Conservation (phyloP, 2,329 filamentous ascomycete species). For the Chrysosporium keratinophilum region DNA sequence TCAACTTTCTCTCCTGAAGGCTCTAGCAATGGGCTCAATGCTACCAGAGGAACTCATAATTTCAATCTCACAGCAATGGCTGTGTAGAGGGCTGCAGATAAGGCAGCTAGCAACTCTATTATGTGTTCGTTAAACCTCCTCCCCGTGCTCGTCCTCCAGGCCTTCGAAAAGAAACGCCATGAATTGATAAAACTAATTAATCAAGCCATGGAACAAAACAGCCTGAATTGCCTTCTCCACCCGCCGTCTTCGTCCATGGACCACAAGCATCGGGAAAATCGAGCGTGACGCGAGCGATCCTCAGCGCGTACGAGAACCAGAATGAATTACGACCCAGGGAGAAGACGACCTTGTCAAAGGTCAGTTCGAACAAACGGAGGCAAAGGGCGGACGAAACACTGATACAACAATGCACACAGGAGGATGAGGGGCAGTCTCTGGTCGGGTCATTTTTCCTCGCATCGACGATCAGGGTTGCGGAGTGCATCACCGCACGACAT, state of each 20-base stretch:
- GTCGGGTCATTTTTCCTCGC: slow-evolving; percentile 24
- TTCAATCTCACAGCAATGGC: slow-evolving; percentile 33
- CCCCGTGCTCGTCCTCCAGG: background rate
- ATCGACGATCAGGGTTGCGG: slow-evolving; percentile 34
- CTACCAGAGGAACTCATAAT: slow-evolving; percentile 27
- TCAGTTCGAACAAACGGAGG: background rate
- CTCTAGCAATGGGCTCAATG: slow-evolving; percentile 15
- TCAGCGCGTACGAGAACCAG: slow-evolving; percentile 45
- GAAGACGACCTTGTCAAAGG: background rate
- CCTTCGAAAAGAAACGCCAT: background rate
- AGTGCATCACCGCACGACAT: slow-evolving; percentile 39
- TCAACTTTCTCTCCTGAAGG: background rate
- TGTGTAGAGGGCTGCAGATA: slow-evolving; percentile 36
- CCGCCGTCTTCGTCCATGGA: slow-evolving; percentile 70
- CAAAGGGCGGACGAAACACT: background rate
- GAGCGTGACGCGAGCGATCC: slow-evolving; percentile 53
- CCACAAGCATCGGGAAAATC: slow-evolving; percentile 81
- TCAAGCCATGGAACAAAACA: slow-evolving; percentile 15
- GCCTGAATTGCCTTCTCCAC: slow-evolving; percentile 51
- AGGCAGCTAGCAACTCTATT: slow-evolving; percentile 34
- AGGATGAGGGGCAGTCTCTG: too few relatives aligned
- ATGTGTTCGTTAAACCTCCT: slow-evolving; percentile 26
- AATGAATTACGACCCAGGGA: slow-evolving; percentile 15
- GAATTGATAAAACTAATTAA: background rate
- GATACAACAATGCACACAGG: slow-evolving; percentile 5